phyloP scores from a whole-genome alignment of 2,329 filamentous ascomycete species.

The Claviceps sp. region DNA sequence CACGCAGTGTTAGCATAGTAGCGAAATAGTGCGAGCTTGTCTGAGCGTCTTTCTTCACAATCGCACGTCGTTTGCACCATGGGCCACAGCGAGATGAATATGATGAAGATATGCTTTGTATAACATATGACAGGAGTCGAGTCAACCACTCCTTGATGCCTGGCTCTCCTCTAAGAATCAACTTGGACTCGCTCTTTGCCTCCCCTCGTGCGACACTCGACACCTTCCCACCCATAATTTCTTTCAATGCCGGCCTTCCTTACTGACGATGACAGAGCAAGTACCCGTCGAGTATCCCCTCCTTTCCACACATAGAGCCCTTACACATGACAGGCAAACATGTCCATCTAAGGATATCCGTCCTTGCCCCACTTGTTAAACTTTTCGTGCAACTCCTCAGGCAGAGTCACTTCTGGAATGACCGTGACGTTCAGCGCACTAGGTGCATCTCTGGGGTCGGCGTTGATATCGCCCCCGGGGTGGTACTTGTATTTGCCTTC shows the following conservation, averaged over 20 bases:
- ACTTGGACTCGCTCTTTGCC: too few relatives aligned
- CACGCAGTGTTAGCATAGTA: neutral
- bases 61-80: neutral
- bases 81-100: neutral
- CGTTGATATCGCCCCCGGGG: constrained; percentile 69
- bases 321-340: neutral
- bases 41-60: neutral
- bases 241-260: too few relatives aligned
- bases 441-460: constrained; percentile 74
- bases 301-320: too few relatives aligned
- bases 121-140: too few relatives aligned
- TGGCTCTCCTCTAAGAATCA: too few relatives aligned
- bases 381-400: constrained; percentile 86
- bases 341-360: constrained; percentile 48
- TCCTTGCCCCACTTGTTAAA: constrained; percentile 99
- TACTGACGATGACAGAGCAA: too few relatives aligned
- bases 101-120: too few relatives aligned
- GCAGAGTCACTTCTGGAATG: constrained; percentile 83
- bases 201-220: too few relatives aligned
- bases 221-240: too few relatives aligned
- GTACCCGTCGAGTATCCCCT: too few relatives aligned
- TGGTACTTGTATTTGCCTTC: constrained; percentile 64
- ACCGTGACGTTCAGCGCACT: constrained; percentile 92
- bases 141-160: too few relatives aligned
- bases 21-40: neutral